phyloP scores from a whole-genome alignment of 1,139 yeast species.

The Entelexis sorbosivorans region DNA sequence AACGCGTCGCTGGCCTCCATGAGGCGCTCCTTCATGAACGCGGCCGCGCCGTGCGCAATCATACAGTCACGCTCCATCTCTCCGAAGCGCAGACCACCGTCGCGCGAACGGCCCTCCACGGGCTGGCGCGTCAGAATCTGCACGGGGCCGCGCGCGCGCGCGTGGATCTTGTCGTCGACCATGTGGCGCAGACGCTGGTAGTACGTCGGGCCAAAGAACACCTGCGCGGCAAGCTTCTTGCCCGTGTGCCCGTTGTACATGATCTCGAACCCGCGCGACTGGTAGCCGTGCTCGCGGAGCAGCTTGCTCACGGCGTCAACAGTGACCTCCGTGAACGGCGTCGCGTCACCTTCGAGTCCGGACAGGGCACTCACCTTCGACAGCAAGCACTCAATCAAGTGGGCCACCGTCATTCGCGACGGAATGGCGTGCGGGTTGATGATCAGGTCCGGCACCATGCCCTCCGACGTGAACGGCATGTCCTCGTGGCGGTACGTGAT shows the following conservation, averaged over 20 bases:
- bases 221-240: slow-evolving; percentile 92
- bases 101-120: slow-evolving; percentile 98
- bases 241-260: slow-evolving; percentile 99
- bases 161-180: slow-evolving; percentile 99
- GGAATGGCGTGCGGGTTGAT: slow-evolving; percentile 99
- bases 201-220: slow-evolving; percentile 96
- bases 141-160: slow-evolving; percentile 98
- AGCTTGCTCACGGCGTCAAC: slow-evolving; percentile 91
- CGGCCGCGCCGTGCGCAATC: slow-evolving; percentile 99
- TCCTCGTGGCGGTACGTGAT: slow-evolving; percentile 97
- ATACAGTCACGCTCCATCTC: slow-evolving; percentile 99
- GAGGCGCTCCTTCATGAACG: slow-evolving; percentile 89
- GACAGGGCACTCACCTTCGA: slow-evolving; percentile 90
- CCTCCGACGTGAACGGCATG: slow-evolving; percentile 97
- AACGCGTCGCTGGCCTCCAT: slow-evolving; percentile 99
- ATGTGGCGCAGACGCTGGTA: slow-evolving; percentile 97
- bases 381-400: slow-evolving; percentile 92
- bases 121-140: slow-evolving; percentile 98
- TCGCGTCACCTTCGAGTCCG: slow-evolving; percentile 97
- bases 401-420: slow-evolving; percentile 99
- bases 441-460: slow-evolving; percentile 91
- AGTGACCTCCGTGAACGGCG: slow-evolving; percentile 95
- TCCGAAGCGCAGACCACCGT: slow-evolving; percentile 99
- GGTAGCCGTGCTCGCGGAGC: slow-evolving; percentile 91
- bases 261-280: slow-evolving; percentile 95